These are phyloP conservation scores for Mimosa pudica DNA, from an alignment of 306 rosid species.

Conservation along the genomic window DNA sequence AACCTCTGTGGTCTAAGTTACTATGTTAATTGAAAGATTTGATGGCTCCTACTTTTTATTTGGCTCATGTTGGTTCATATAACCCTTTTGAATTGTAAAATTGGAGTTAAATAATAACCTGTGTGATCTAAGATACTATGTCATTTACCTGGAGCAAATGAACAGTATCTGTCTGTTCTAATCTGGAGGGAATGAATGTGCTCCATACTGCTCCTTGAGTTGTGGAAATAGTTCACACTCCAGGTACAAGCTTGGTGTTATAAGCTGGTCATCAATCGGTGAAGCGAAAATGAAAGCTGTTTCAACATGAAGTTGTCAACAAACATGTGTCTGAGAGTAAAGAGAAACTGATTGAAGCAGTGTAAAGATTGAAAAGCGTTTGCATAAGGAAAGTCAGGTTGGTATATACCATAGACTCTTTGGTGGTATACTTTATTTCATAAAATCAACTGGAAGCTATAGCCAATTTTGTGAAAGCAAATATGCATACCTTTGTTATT, in stretches of 20 bases:
- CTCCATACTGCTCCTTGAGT: constrained; percentile 63
- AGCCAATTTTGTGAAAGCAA: background rate
- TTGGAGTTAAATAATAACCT: too few relatives aligned
- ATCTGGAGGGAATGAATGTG: constrained; percentile 65
- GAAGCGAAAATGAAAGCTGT: constrained; percentile 60
- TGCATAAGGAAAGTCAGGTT: constrained; percentile 61
- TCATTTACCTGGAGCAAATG: constrained; percentile 27
- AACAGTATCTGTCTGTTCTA: constrained; percentile 29
- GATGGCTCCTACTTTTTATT: background rate
- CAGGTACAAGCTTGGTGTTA: constrained; percentile 45
- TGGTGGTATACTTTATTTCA: background rate
- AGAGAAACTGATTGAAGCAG: constrained; percentile 51
- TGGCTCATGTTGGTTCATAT: background rate
- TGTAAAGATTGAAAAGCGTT: constrained; percentile 61
- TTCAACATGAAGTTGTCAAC: constrained; percentile 62
- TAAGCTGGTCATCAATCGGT: constrained; percentile 39
- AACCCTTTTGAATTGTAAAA: too few relatives aligned
- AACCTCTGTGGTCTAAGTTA: too few relatives aligned
- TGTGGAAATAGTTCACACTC: constrained; percentile 52
- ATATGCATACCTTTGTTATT: background rate
- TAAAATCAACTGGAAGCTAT: background rate
- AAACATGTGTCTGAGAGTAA: constrained; percentile 75
- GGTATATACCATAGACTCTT: background rate
- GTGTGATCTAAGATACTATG: too few relatives aligned
- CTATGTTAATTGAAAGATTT: background rate